Conservation (phyloP, 768 basidiomycete genomes). For the Pisolithus marmoratus region DNA sequence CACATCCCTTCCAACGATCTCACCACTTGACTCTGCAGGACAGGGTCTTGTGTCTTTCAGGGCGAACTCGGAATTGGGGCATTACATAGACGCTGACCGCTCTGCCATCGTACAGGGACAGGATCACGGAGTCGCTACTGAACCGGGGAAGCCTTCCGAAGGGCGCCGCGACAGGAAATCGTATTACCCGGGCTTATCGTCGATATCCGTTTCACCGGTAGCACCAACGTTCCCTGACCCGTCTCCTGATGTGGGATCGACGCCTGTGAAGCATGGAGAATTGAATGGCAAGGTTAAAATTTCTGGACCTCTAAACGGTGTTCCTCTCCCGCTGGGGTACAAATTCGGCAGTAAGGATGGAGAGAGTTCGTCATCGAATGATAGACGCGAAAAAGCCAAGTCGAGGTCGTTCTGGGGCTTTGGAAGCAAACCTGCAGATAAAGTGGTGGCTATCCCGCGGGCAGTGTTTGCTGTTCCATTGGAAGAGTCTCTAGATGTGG, state of each 20-base stretch:
- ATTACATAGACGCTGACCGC: conserved; percentile 63
- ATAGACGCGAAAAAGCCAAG: conserved; percentile 88
- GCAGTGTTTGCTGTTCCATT: conserved; percentile 88
- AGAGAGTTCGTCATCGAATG: conserved; percentile 40
- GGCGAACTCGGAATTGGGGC: conserved; percentile 77
- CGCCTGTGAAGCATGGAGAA: conserved; percentile 48
- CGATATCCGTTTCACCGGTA: conserved; percentile 44
- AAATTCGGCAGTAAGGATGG: conserved; percentile 82
- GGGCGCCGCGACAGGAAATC: conserved; percentile 52
- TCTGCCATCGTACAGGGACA: conserved; percentile 26
- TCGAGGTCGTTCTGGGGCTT: conserved; percentile 94
- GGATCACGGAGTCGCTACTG: conserved; percentile 44
- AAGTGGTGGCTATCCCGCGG: conserved; percentile 43
- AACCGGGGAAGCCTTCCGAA: conserved; percentile 47
- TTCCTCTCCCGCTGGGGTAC: conserved; percentile 81
- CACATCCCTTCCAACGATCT: conserved; percentile 47
- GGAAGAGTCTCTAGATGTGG: conserved; percentile 82
- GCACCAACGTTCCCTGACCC: conserved; percentile 30
- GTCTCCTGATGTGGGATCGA: conserved; percentile 46
- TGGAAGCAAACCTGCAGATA: conserved; percentile 51
- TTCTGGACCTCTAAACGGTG: conserved; percentile 80
- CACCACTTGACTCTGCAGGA: conserved; percentile 34
- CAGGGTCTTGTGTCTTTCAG: conserved; percentile 35
- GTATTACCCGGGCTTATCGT: conserved; percentile 53
- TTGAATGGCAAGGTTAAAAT: conserved; percentile 71